Base-by-base conservation (phyloP, 352 stramenopile species). In the Pythium brachiatum region DNA sequence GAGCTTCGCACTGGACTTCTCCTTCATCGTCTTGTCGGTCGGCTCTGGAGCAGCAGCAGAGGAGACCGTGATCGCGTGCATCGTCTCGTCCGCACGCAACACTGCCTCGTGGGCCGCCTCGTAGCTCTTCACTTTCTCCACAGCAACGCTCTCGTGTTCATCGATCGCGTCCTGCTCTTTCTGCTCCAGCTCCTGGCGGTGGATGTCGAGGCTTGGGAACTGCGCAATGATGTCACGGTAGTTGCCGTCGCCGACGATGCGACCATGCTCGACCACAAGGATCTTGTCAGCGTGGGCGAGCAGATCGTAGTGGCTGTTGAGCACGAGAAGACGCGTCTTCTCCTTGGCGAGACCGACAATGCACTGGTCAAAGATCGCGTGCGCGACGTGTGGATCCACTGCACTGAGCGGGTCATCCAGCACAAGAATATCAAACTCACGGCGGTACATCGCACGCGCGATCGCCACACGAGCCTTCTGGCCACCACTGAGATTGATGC, bases 261-360 rank as follows among this genome's bases (percentile, higher is more conserved):
- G 57, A 15, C 69, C 69, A 29, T 73, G 41, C 57, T 66, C 47
- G 26, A 75, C 58, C 11, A 75, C 59, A 15, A 75, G 36, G 36
- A 74, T 71, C 51, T 71, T 62, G 56, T 73, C 66, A 13, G 66
- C 66, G 51, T 69, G 66, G 7, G 29, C 21, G 0, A 73, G 52
- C 51, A 75, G 46, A 21, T 73, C 60, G 31, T 73, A 73, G 57
- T 75, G 63, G 32, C 63, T 72, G 60, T 75, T 71, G 11, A 92
- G 97, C 5, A 96, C 92, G 13, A 97, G 75, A 41, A 98, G 60
- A 6, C 96, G 77, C 13, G 79, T 90, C 57, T 78, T 78, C 57
- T 57, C 25, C 32, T 63, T 57, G 15, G 62, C 62, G 9, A 74
- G 41, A 3, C 67, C 55, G 1, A 72, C 48, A 18, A 83, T 69